phyloP scores from a whole-genome alignment of 2,329 filamentous ascomycete genomes.

The Colletotrichum filicis region DNA sequence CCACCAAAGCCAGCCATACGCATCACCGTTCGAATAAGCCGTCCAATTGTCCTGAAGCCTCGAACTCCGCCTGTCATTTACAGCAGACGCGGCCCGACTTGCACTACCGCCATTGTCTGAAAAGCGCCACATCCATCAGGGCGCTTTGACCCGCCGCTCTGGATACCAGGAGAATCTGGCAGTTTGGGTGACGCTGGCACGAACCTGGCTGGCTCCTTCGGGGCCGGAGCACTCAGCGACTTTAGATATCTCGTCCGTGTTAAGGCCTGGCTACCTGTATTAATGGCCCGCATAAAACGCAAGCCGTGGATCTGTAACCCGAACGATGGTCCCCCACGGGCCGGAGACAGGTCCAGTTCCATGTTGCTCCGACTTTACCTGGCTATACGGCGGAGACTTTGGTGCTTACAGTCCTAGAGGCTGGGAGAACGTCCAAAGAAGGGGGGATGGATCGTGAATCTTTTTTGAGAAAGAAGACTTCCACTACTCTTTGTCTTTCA shows the following conservation, averaged over 20 bases:
- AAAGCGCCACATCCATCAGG: background rate
- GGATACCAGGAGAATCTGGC: background rate
- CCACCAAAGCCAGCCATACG: background rate
- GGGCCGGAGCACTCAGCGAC: slow-evolving; percentile 13
- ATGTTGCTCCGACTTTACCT: background rate
- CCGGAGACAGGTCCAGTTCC: background rate
- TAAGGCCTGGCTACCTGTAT: background rate
- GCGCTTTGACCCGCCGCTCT: slow-evolving; percentile 24
- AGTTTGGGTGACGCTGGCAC: background rate
- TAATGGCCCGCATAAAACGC: slow-evolving; percentile 17
- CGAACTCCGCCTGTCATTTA: background rate
- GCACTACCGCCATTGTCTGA: background rate
- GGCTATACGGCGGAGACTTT: background rate
- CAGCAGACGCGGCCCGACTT: background rate
- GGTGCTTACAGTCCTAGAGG: background rate
- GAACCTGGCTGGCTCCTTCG: background rate
- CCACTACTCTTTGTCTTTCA: background rate
- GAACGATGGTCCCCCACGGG: background rate
- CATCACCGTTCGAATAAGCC: background rate
- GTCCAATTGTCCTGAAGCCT: background rate
- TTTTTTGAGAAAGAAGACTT: background rate
- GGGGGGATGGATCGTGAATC: background rate
- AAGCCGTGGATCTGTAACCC: slow-evolving; percentile 11
- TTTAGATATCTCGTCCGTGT: slow-evolving; percentile 5
- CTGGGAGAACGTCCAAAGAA: background rate